Evolutionary conservation across 139 green algal species (phyloP).

Genomic region (Chlorella sp.): DNA sequence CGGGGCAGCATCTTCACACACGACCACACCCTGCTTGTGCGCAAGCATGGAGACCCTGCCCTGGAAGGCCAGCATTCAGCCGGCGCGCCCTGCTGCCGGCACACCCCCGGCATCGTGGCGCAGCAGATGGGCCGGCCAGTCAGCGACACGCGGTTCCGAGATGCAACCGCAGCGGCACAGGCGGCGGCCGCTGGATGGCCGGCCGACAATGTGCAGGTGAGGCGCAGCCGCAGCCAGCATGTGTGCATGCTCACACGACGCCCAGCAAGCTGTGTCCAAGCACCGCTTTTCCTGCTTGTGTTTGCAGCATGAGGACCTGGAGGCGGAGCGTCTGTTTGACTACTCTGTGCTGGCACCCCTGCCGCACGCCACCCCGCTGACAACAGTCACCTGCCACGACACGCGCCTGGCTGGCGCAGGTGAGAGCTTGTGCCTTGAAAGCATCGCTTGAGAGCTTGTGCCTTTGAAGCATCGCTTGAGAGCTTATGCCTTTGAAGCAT

Average conservation of each 20-base stretch:
- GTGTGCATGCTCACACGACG: no score
- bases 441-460: neutral
- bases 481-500: neutral
- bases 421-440: neutral
- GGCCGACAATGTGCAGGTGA: constrained; percentile 38
- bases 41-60: constrained; percentile 58
- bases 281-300: no score
- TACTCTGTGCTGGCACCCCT: constrained; percentile 59
- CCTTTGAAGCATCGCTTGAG: no score
- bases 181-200: constrained; percentile 38
- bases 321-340: constrained; percentile 80
- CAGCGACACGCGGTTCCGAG: constrained; percentile 46
- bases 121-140: constrained; percentile 59
- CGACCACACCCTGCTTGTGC: constrained; percentile 59
- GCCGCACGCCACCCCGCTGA: neutral
- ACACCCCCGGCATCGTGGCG: constrained; percentile 47
- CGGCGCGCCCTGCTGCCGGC: constrained; percentile 17
- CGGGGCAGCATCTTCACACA: neutral
- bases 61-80: neutral
- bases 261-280: no score
- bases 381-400: constrained; percentile 48
- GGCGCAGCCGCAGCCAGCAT: no score
- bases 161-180: neutral
- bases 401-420: constrained; percentile 54
- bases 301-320: constrained; percentile 54